Conservation (phyloP, 2,329 filamentous ascomycete genomes). For the Colletotrichum tofieldiae region DNA sequence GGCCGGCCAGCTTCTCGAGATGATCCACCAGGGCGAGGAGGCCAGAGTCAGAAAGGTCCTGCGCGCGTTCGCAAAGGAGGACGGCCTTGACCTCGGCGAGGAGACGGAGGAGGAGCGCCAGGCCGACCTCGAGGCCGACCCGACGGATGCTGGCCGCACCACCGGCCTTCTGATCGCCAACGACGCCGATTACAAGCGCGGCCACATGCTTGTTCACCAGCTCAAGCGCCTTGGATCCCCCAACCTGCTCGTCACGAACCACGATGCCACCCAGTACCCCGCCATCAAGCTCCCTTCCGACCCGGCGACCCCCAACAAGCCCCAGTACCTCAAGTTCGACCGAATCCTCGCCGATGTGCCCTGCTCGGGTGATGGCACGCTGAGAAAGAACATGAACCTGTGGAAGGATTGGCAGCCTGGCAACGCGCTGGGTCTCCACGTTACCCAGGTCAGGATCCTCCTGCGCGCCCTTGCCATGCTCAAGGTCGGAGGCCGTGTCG, state of each 20-base stretch:
- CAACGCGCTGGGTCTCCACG: constrained; percentile 88
- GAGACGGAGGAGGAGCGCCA: constrained; percentile 65
- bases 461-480: constrained; percentile 95
- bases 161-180: constrained; percentile 96
- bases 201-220: constrained; percentile 97
- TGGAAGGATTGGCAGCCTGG: constrained; percentile 96
- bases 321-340: constrained; percentile 93
- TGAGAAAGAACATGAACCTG: constrained; percentile 92
- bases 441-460: constrained; percentile 90
- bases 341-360: constrained; percentile 96
- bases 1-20: constrained; percentile 93
- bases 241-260: constrained; percentile 96
- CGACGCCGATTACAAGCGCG: constrained; percentile 95
- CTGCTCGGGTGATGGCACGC: constrained; percentile 94
- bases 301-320: constrained; percentile 67
- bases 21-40: constrained; percentile 94
- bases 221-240: constrained; percentile 97
- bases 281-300: constrained; percentile 85
- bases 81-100: constrained; percentile 67
- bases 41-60: constrained; percentile 83
- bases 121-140: constrained; percentile 70
- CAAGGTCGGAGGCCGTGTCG: constrained; percentile 93
- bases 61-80: constrained; percentile 73
- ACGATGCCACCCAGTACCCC: constrained; percentile 96
- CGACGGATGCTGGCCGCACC: constrained; percentile 85